phyloP scores from a whole-genome alignment of 1,139 yeast species.

The Sugiyamaella grinbergsii region DNA sequence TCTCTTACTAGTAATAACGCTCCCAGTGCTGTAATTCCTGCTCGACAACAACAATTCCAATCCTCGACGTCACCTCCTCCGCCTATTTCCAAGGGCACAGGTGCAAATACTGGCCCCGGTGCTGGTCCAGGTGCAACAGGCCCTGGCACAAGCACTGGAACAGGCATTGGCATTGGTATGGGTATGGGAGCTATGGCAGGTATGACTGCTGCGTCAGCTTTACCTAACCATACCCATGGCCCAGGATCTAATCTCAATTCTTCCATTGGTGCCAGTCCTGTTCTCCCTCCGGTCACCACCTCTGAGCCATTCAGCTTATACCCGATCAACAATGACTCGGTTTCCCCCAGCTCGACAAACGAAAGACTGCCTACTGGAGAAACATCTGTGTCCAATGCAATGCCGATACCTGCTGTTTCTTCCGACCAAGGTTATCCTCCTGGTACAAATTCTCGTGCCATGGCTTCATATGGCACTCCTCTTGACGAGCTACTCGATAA shows the following conservation, averaged over 20 bases:
- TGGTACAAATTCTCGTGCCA: slow-evolving; percentile 30
- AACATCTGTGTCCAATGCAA: no score
- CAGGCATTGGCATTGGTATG: slow-evolving; percentile 2
- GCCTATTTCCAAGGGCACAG: slow-evolving; percentile 14
- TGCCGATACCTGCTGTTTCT: no score
- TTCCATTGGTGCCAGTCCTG: slow-evolving; percentile 8
- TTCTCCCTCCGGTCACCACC: slow-evolving; percentile 16
- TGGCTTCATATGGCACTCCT: slow-evolving; percentile 73
- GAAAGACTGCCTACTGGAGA: neutral
- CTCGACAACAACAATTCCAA: slow-evolving; percentile 13
- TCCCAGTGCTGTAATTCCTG: slow-evolving; percentile 1
- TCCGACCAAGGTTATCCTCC: slow-evolving; percentile 33
- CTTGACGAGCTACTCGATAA: slow-evolving; percentile 72
- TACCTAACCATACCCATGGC: no score
- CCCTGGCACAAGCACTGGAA: slow-evolving; percentile 7
- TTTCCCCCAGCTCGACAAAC: slow-evolving; percentile 6
- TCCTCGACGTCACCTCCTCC: slow-evolving; percentile 15
- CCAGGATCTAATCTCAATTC: neutral
- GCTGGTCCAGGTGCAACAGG: no score
- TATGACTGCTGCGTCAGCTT: neutral
- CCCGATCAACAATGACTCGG: slow-evolving; percentile 8
- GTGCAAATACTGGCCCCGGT: neutral
- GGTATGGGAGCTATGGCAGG: slow-evolving; percentile 7
- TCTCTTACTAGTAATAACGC: neutral
- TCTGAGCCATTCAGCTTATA: slow-evolving; percentile 11